Base-by-base conservation (phyloP, 1,284 basidiomycete species). In the Boletus semigastroideus region DNA sequence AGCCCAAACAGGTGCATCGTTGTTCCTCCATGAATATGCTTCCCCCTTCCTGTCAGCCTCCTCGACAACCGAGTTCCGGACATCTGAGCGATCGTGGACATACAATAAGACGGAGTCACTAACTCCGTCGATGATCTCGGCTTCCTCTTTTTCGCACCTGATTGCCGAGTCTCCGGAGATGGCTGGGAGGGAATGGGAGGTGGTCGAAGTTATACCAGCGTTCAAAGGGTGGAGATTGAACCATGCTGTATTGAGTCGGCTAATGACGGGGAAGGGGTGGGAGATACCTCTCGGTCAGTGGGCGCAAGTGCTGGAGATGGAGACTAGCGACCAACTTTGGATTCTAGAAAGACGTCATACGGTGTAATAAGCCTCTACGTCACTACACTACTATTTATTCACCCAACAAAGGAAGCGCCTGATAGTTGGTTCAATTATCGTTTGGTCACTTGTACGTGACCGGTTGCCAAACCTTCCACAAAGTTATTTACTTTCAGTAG, bases 1-100 rank as follows among this genome's bases (percentile, higher is more conserved):
- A 1, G 87, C 92, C 1, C 94, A 97, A 73, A 94, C 91, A 0
- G 95, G 96, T 10, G 90, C 92, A 5, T 91, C 91, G 0, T 82
- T 94, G 42, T 97, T 97, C 75, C 83, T 90, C 7, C 91, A 94
- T 54, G 74, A 80, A 13, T 76, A 89, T 55, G 68, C 83, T 0
- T 74, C 79, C 6, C 85, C 87, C 52, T 59, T 25, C 25, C 25
- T 71, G 40, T 13, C 51, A 17, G 47, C 55, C 28, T 53, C 66
- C 39, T 37, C 58, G 19, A 16, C 46, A n/a, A 42, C 44, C 16
- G 52, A 49, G 36, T 28, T 46, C 49, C 37, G 46, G 38, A 28
- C 37, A 22, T 11, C 37, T 12, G 31, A 30, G 12, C 13, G 30
- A 16, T 43, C 62, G 25, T 92, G 89, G 87, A 72, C 70, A 27